Evolutionary conservation across 1,139 yeast species (phyloP), one percentile per base, ranked within the genome.

Genomic region (Waltiozyma sp.): DNA sequence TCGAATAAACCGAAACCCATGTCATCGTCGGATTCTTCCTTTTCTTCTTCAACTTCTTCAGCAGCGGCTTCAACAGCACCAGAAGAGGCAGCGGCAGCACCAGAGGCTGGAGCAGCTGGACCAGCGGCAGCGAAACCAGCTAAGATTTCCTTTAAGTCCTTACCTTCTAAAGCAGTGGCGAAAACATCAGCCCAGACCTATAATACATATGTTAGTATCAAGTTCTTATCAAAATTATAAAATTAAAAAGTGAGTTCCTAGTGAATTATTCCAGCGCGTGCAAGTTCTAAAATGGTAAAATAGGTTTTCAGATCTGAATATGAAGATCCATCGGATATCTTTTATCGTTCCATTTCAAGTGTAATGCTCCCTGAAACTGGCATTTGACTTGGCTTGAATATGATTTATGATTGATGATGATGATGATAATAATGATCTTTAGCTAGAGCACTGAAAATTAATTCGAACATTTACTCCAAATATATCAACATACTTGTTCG

Each of bases 141-240:
- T 67, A 86, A 76, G 68, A 87, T 75, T 64, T 85, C 89, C 80
- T 89, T 89, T 69, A 91, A 74, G 80, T 89, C 80, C 77, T 86
- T 85, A 69, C 96, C 96, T 72, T 83, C 95, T 65, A 91, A 80
- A 67, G 97, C 97, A 77, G 86, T 84, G 64, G 97, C 93, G 76
- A 75, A 91, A 64, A 85, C 79, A 64, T 86, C 88, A 65, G 95
- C 86, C 96, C 97, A 89, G 75, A 86, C 77, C 72, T 71, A 55
- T 26, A 28, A 19, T 23, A 36, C 39, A 39, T 34, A 35, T 36
- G 50, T 47, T 50, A 47, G 52, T 50, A 43, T 38, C 26, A 24
- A 19, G 33, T 19, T n/a, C 11, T 24, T 35, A 4, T 28, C 16
- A 28, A 28, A 5, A 21, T 21, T 5, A 5, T 8, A 4, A 21